Percentiles rank a stretch among this genome's conserved stretches.
phyloP scores from a whole-genome alignment of 345 rosid species.

The Citropsis articulata region DNA sequence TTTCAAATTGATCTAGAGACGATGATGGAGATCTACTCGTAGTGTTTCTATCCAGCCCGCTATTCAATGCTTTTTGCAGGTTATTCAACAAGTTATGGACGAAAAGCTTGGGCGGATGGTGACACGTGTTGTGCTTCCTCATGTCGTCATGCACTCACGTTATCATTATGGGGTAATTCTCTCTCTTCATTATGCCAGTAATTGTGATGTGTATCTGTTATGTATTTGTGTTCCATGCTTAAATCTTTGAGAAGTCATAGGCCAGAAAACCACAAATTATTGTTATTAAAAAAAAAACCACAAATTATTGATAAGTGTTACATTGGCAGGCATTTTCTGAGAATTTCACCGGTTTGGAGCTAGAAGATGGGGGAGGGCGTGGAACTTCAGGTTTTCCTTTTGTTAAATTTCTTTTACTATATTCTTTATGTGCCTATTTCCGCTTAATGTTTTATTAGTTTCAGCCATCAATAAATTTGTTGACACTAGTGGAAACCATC shows the following conservation, averaged over 20 bases:
- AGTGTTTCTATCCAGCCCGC: neutral
- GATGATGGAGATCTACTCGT: neutral
- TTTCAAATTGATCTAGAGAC: neutral
- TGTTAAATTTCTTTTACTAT: neutral
- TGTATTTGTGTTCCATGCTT: neutral
- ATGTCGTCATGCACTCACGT: conserved; percentile 92
- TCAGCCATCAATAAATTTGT: neutral
- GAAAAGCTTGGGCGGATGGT: conserved; percentile 91
- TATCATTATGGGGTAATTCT: conserved; percentile 87
- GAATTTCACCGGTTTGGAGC: conserved; percentile 94
- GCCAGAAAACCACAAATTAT: neutral
- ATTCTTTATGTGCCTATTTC: neutral
- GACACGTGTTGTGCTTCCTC: conserved; percentile 95
- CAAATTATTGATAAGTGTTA: conserved; percentile 11
- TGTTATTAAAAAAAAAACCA: too few species aligned
- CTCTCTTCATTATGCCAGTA: neutral
- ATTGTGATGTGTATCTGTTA: neutral
- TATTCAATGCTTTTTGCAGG: conserved; percentile 38
- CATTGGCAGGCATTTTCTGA: conserved; percentile 80
- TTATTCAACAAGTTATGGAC: conserved; percentile 81
- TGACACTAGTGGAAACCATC: neutral
- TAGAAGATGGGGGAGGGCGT: conserved; percentile 99
- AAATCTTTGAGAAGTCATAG: conserved; percentile 8
- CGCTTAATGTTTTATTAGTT: neutral
- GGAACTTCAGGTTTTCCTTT: conserved; percentile 79